Base-by-base conservation (phyloP, 1,284 basidiomycete genomes). In the Trametes polyzona region DNA sequence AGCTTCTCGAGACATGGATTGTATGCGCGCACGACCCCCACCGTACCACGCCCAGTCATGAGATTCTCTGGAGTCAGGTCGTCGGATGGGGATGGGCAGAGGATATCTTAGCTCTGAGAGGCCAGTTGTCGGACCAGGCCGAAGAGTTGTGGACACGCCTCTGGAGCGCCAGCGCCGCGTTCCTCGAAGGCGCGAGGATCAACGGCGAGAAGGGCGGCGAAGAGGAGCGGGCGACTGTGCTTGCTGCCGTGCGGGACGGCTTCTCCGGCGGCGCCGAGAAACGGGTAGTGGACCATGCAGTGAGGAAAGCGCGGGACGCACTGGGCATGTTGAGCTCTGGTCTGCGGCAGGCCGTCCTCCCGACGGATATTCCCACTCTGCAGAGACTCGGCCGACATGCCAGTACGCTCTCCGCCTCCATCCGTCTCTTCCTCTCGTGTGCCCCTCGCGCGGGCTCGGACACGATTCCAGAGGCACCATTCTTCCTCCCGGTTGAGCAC, bases 1-100 rank as follows among this genome's bases (percentile, higher is more conserved):
- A 69, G 39, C 71, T 93, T 3, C 65, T 93, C 1, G 81, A 84
- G 52, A 75, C 80, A 0, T 98, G 95, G 95, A 89, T 80, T 7
- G 78, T 84, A 1, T 96, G 93, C 64, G 92, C 95, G 0, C 82
- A 85, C 19, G 92, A 98, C 69, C 95, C 96, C 2, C 96, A 98
- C 70, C 79, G 82, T 55, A 96, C 94, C 7, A 89, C 86, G 7
- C 93, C 92, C 0, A 80, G 80, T 16, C 95, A 98, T 71, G 93
- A 94, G 57, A 86, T 98, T 43, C 77, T 92, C 3, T 98, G 95
- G 96, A 93, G 88, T 52, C 93, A 95, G 67, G 78, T 96, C 5
- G 74, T 76, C 14, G 86, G 83, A 1, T 89, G 90, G 82, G 83
- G 81, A 0, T 96, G 93, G 93, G 78, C 74, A 12, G 77, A 80